Evolutionary conservation across 176 grass and related monocot genomes (phyloP).

Genomic region (Microstegium vimineum): DNA sequence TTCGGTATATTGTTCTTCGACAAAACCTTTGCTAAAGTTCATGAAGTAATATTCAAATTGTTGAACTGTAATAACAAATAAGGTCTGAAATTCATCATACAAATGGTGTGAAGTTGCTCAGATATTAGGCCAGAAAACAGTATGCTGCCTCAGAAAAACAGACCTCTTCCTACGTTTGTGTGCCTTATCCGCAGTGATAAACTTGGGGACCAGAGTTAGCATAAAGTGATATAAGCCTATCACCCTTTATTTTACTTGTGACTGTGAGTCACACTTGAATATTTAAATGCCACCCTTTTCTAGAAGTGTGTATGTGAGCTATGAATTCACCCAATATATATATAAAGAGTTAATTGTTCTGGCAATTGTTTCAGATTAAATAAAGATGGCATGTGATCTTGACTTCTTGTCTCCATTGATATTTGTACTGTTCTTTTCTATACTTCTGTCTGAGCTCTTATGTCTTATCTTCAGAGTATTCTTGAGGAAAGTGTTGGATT

Average conservation of each 20-base stretch:
- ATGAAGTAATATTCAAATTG: not conserved
- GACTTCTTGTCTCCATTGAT: not conserved
- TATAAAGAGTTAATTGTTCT: not conserved
- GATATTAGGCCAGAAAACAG: not conserved
- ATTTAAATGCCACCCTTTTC: conserved; percentile 1
- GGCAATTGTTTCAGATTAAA: not conserved
- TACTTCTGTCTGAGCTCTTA: not conserved
- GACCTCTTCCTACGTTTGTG: too few relatives aligned
- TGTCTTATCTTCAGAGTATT: not conserved
- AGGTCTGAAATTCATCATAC: not conserved
- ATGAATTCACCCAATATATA: not conserved
- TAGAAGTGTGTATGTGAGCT: conserved; percentile 1
- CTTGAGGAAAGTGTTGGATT: not conserved
- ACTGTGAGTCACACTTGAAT: conserved; percentile 15
- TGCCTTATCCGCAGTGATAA: not conserved
- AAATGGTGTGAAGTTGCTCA: not conserved
- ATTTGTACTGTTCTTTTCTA: not conserved
- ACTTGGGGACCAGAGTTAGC: not conserved
- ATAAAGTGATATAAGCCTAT: not conserved
- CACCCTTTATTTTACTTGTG: conserved; percentile 14
- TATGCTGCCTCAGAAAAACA: not conserved
- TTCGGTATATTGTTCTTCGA: not conserved
- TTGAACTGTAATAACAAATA: not conserved
- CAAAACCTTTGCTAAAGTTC: not conserved
- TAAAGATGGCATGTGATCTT: not conserved